Evolutionary conservation across 169 alveolate genomes (phyloP), one percentile per base, ranked within the genome.

Genomic region (Toxoplasma gondii): DNA sequence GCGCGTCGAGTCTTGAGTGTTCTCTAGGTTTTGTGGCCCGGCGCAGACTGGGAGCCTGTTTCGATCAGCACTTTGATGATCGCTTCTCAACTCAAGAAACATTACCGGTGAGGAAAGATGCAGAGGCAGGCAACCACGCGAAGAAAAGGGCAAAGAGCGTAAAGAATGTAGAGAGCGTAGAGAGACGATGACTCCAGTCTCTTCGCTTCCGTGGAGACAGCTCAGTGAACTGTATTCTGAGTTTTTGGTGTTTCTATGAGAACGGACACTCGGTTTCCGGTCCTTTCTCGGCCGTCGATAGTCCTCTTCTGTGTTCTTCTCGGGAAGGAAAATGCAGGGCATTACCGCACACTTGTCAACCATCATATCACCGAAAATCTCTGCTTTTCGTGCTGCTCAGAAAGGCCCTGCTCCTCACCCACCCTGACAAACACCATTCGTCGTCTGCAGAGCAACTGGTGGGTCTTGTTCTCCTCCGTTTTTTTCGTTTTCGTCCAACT

Each of bases 21-120:
- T 49, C 12, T 10, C 44, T 58, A 93, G 95, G 95, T 93, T 24
- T 27, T 93, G 36, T 93, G 95, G 95, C 86, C 45, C 38, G 93
- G 69, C 38, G 80, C 91, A 22, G 81, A 88, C 44, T 93, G 95
- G 95, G 82, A 93, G 45, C 90, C 92, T 16, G 87, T 86, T 45
- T 86, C 95, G 58, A 45, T 93, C 45, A 39, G 91, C 84, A 64
- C 58, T n/a, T 83, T 92, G 53, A 92, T 82, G 91, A 49, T 92
- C 49, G 9, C 67, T 22, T 31, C 84, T 58, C 67, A 58, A n/a
- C 84, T 92, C 49, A 92, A 92, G 70, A 49, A 54, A 70, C 54
- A 78, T 29, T 92, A 78, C 91, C 31, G 94, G 94, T 92, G 12
- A 91, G 81, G 5, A 1, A 64, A 27, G 29, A 64, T 1, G 74